Base-by-base conservation (phyloP, 2,329 filamentous ascomycete genomes). In the Lojkania enalia region DNA sequence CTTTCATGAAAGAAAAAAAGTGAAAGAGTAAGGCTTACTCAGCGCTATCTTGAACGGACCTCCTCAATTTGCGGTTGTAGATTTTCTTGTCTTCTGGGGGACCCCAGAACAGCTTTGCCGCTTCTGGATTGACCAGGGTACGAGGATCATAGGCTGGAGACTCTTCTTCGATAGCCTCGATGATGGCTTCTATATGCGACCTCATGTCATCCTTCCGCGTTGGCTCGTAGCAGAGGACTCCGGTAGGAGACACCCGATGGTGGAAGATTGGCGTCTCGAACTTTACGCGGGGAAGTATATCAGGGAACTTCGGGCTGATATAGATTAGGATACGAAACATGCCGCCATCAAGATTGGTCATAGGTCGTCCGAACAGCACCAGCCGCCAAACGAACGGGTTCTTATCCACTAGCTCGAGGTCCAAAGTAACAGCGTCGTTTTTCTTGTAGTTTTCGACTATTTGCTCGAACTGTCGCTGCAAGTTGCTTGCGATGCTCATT, bases 371-470 rank as follows among this genome's bases (percentile, higher is more conserved):
- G 64, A 96, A 95, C 66, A 96, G 91, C 1, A 89, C 94, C 48
- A 97, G 68, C 15, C 80, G 71, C 94, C 94, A 97, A 15, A 92
- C 78, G 62, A 96, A 96, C 0, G 92, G 91, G 59, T 96, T 97
- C 29, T 78, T 81, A 52, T 94, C 78, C 20, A 87, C 84, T 5
- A 97, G 75, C 44, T 84, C 81, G 27, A 97, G 74, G 55, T 90
- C 86, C 45, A 96, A 78, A 0, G 88, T 86, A 20, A 83, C 77
- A 19, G 83, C 80, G 37, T 87, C 84, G 49, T 83, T 79, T 15
- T 79, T 77, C 67, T 87, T 90, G 71, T 92, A 87, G 12, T 82
- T 79, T 58, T 90, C 84, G 3, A 84, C 79, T 23, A 91, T 84
- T 64, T 96, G 90, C 54, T 92, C 86, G 60, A 85, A 92, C 64